phyloP scores from a whole-genome alignment of 169 alveolate genomes.

The Hepatocystis sp. region DNA sequence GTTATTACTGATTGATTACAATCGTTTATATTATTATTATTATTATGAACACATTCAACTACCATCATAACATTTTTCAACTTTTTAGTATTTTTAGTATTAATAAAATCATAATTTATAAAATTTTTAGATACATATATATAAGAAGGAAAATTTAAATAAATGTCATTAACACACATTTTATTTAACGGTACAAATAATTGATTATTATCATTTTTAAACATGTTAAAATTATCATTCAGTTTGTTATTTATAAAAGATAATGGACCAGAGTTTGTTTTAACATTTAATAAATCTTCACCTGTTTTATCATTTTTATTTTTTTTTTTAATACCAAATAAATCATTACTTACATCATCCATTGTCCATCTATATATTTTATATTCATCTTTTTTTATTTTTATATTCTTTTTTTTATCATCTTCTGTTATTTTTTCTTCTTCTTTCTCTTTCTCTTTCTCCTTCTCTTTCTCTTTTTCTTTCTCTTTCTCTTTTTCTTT shows the following conservation, averaged over 20 bases:
- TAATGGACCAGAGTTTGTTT: background rate
- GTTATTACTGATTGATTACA: background rate
- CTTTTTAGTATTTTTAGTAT: constrained; percentile 62
- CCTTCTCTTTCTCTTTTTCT: constrained; percentile 73
- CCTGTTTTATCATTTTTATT: background rate
- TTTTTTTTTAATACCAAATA: constrained; percentile 25
- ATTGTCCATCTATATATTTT: constrained; percentile 65
- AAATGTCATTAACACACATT: constrained; percentile 62
- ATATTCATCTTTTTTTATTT: constrained; percentile 74
- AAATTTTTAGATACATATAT: constrained; percentile 74
- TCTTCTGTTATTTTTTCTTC: constrained; percentile 74
- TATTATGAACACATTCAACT: constrained; percentile 49
- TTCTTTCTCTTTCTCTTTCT: constrained; percentile 64
- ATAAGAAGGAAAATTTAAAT: constrained; percentile 72
- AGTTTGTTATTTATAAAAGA: constrained; percentile 34
- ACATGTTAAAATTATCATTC: constrained; percentile 7
- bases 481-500: constrained; percentile 74
- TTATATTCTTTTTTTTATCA: constrained; percentile 61
- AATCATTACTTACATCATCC: constrained; percentile 42
- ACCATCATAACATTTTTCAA: constrained; percentile 61
- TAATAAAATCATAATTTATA: constrained; percentile 40
- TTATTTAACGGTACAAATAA: constrained; percentile 63
- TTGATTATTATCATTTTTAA: constrained; percentile 31
- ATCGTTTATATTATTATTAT: background rate
- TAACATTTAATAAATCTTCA: too few relatives aligned